phyloP scores from a whole-genome alignment of 257 asterid species.

The Thymus mandschuricus region DNA sequence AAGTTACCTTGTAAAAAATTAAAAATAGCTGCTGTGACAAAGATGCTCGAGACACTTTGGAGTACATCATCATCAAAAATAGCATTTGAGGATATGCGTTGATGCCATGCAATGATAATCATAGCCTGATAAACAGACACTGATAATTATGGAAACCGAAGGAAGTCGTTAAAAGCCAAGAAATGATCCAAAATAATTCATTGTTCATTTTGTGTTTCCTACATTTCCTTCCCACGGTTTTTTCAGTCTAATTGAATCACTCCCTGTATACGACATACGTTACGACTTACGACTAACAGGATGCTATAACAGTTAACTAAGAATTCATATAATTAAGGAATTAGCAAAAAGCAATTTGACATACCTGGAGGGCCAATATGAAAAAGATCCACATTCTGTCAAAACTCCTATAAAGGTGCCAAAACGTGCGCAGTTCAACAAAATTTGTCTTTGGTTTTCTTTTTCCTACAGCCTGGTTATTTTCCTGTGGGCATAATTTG shows the following conservation, averaged over 20 bases:
- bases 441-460: constrained; percentile 93
- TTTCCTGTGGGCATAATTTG: constrained; percentile 48
- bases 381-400: constrained; percentile 97
- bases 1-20: constrained; percentile 80
- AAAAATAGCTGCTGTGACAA: constrained; percentile 88
- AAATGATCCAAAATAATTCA: constrained; percentile 14
- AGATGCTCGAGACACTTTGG: constrained; percentile 83
- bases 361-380: constrained; percentile 91
- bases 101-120: constrained; percentile 95
- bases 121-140: constrained; percentile 66
- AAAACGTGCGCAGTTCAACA: constrained; percentile 96
- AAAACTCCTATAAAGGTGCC: constrained; percentile 92
- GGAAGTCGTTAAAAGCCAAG: constrained; percentile 5
- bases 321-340: constrained; percentile 3
- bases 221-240: constrained; percentile 12
- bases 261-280: not conserved
- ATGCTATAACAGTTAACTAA: constrained; percentile 16
- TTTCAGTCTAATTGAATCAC: constrained; percentile 3
- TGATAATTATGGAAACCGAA: constrained; percentile 21
- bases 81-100: constrained; percentile 54
- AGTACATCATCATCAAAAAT: constrained; percentile 69
- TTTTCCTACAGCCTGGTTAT: constrained; percentile 57
- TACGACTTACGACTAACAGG: constrained; percentile 4
- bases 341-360: constrained; percentile 8
- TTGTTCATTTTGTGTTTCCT: constrained; percentile 8